Evolutionary conservation across 2,329 filamentous ascomycete species (phyloP).

Genomic region (Ascosphaera apis): DNA sequence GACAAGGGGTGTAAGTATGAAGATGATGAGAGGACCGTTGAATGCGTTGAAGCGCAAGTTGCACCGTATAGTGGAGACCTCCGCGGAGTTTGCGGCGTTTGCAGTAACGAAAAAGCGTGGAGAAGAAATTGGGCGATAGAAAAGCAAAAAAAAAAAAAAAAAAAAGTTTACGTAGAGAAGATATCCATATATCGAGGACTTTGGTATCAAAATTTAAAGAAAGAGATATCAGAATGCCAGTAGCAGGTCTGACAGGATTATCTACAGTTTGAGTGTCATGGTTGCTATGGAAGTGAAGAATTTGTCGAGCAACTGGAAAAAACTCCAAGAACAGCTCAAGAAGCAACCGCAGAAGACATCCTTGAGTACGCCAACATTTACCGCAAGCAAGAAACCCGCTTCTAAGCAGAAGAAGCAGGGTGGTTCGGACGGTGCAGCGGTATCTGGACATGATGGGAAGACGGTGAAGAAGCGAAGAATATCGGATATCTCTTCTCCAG

Average conservation of each 20-base stretch:
- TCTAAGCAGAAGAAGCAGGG: constrained; percentile 3
- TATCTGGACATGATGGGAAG: constrained; percentile 1
- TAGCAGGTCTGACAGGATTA: neutral
- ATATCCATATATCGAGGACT: neutral
- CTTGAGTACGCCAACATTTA: constrained; percentile 13
- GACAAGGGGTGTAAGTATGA: neutral
- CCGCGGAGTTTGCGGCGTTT: neutral
- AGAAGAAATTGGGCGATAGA: neutral
- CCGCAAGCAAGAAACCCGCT: constrained; percentile 3
- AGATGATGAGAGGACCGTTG: neutral
- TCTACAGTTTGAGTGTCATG: neutral
- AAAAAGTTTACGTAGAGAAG: neutral
- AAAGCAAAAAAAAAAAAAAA: neutral
- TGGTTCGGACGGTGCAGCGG: constrained; percentile 3
- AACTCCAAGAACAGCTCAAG: constrained; percentile 23
- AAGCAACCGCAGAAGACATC: constrained; percentile 9
- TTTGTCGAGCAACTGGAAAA: constrained; percentile 28
- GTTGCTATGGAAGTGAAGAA: constrained; percentile 20
- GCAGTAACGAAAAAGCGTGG: neutral
- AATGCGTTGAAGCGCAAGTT: too few relatives aligned
- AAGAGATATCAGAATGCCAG: neutral
- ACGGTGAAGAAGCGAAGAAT: constrained; percentile 5
- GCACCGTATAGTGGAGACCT: neutral
- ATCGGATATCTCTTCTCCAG: constrained; percentile 1
- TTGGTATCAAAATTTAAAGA: too few relatives aligned